Conservation (phyloP, 2,329 filamentous ascomycete species). For the Penicillium sp. region DNA sequence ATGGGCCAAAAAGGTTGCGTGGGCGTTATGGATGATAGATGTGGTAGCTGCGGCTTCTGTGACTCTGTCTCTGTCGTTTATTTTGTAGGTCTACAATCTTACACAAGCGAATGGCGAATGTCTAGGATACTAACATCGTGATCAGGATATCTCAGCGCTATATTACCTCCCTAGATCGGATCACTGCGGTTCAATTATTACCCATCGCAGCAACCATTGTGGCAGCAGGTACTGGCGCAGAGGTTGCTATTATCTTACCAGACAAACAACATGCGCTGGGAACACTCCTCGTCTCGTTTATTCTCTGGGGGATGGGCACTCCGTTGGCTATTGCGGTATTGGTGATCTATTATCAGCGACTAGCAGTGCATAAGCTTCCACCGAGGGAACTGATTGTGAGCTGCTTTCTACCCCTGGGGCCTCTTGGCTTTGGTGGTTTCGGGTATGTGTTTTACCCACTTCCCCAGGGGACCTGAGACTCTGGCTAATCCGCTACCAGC, state of each 20-base stretch:
- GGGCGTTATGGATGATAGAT: constrained; percentile 54
- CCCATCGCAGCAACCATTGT: constrained; percentile 68
- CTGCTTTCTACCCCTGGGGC: constrained; percentile 66
- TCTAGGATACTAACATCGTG: constrained; percentile 25
- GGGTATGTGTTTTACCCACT: constrained; percentile 30
- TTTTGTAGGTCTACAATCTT: constrained; percentile 49
- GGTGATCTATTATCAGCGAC: constrained; percentile 67
- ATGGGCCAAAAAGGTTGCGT: constrained; percentile 50
- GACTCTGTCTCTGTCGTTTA: constrained; percentile 52
- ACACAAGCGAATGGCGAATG: neutral
- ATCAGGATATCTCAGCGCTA: constrained; percentile 38
- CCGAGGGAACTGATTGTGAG: constrained; percentile 67
- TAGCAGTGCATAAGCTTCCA: constrained; percentile 66
- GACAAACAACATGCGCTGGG: constrained; percentile 56
- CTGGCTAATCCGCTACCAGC: constrained; percentile 30
- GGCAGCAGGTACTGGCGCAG: constrained; percentile 63
- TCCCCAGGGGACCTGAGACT: constrained; percentile 20
- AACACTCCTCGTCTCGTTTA: constrained; percentile 64
- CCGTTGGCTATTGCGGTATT: constrained; percentile 63
- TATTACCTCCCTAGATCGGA: constrained; percentile 49
- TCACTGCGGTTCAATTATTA: constrained; percentile 65
- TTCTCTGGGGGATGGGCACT: constrained; percentile 67
- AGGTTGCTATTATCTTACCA: constrained; percentile 61
- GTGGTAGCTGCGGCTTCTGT: constrained; percentile 45
- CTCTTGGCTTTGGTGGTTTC: constrained; percentile 65